phyloP scores from a whole-genome alignment of 176 grass and related monocot species.

The Cenchrus purpureus region DNA sequence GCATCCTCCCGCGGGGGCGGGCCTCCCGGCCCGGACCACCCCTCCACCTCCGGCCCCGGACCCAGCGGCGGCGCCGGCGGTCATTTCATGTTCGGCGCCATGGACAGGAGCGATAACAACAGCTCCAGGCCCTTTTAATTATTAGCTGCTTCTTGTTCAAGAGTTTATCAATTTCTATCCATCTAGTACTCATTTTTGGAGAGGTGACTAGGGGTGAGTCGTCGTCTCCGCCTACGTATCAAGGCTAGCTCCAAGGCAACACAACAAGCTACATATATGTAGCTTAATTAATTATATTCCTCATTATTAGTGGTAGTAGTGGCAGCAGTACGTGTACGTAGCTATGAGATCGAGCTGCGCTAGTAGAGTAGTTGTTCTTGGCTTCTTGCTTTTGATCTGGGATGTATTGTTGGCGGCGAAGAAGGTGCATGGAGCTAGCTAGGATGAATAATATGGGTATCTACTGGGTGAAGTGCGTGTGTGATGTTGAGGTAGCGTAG shows the following conservation, averaged over 20 bases:
- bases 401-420: background rate
- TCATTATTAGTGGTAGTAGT: background rate
- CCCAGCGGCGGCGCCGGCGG: conserved; percentile 28
- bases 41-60: background rate
- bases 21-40: background rate
- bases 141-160: background rate
- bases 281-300: background rate
- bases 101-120: conserved; percentile 58
- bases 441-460: no score
- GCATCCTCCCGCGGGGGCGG: conserved; percentile 41
- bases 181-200: conserved; percentile 12
- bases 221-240: background rate
- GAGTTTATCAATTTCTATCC: background rate
- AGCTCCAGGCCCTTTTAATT: conserved; percentile 58
- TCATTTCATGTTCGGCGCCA: conserved; percentile 84
- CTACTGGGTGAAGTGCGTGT: no score
- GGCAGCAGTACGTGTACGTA: background rate
- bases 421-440: no score
- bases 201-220: background rate
- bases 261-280: conserved; percentile 21
- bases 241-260: background rate
- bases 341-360: no score
- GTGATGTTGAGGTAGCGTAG: no score
- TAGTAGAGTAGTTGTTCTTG: background rate
- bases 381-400: background rate